Evolutionary conservation across 1,139 yeast species (phyloP).

Genomic region (Pichia inconspicua): DNA sequence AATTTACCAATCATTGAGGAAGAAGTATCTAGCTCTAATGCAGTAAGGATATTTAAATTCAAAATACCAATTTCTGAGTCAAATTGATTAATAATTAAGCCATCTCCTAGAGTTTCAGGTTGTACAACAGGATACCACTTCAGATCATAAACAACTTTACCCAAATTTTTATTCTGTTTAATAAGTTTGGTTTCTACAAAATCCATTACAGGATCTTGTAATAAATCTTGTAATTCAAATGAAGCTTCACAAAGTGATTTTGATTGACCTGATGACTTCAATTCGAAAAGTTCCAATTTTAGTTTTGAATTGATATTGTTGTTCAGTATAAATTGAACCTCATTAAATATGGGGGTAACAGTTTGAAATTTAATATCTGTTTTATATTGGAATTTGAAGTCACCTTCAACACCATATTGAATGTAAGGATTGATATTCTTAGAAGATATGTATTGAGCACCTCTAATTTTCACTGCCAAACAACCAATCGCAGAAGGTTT

Average conservation of each 20-base stretch:
- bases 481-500: conserved; percentile 63
- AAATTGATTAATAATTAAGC: conserved; percentile 41
- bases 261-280: conserved; percentile 44
- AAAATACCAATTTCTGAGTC: conserved; percentile 65
- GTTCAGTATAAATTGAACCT: conserved; percentile 53
- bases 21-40: conserved; percentile 59
- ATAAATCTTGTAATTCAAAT: conserved; percentile 49
- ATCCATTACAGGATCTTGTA: conserved; percentile 41
- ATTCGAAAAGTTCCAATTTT: conserved; percentile 46
- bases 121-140: conserved; percentile 55
- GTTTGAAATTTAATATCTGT: conserved; percentile 52
- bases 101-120: conserved; percentile 38
- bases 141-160: conserved; percentile 52
- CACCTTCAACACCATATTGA: conserved; percentile 33
- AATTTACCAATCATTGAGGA: conserved; percentile 60
- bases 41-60: conserved; percentile 64
- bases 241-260: conserved; percentile 50
- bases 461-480: conserved; percentile 52
- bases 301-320: conserved; percentile 52
- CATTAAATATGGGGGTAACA: conserved; percentile 57
- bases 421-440: conserved; percentile 45
- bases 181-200: conserved; percentile 25
- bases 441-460: conserved; percentile 36
- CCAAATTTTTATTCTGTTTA: conserved; percentile 48
- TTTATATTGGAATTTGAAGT: conserved; percentile 30